Base-by-base conservation (phyloP, 495 filamentous ascomycete species). In the Hypoxylon fragiforme region DNA sequence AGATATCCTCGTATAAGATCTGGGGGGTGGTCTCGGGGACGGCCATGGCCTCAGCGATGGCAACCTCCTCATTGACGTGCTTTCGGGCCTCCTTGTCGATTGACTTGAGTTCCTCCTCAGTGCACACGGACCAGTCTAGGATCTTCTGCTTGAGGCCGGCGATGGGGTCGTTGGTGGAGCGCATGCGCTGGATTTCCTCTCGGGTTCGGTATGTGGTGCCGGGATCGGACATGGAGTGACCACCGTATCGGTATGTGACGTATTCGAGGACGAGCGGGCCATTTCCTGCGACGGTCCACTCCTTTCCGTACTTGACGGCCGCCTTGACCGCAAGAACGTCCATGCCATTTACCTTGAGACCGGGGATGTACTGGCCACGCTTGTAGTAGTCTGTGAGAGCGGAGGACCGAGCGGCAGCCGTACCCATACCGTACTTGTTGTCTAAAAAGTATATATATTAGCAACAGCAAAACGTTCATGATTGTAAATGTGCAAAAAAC, bases 381-480 rank as follows among this genome's bases (percentile, higher is more conserved):
- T 97, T 97, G 86, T 98, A 98, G 87, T 98, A 98, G 73, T 98
- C 95, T 68, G 94, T 97, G 62, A 96, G 76, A 58, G 94, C 94
- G 57, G 92, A 89, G 59, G 94, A 88, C 64, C 94, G 91, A 69
- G 89, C 87, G 55, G 94, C 94, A 47, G 94, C 90, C 43, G 94
- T 98, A 74, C 95, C 94, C 94, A 98, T 98, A 72, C 94, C 94
- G 76, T 98, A 98, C 78, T 98, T 97, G 86, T 98, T 98, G 83
- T 98, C 92, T 97, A 50, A 11, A 43, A n/a, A n/a, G n/a, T n/a
- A n/a, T n/a, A n/a, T n/a, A n/a, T n/a, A n/a, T n/a, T n/a, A n/a
- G n/a, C n/a, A n/a, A n/a, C n/a, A n/a, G n/a, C n/a, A n/a, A n/a
- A n/a, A n/a, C n/a, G n/a, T n/a, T 24, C 24, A 28, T 2, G 37